Evolutionary conservation across 2,329 filamentous ascomycete species (phyloP).

Genomic region (Trichoderma koningii): DNA sequence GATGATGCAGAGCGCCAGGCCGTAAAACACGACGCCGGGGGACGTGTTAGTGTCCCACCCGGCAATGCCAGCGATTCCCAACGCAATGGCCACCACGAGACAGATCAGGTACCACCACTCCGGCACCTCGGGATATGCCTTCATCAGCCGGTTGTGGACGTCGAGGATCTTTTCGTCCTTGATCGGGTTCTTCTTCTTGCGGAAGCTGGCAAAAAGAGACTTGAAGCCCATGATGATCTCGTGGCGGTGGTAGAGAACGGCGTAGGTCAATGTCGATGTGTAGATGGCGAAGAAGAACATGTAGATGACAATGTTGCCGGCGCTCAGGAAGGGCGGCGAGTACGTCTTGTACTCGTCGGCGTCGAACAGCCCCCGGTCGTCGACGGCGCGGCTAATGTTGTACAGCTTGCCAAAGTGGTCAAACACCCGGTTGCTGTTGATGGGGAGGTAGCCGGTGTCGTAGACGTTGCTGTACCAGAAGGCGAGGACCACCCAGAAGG

Average conservation of each 20-base stretch:
- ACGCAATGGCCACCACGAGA: conserved; percentile 47
- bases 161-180: conserved; percentile 46
- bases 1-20: conserved; percentile 51
- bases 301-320: conserved; percentile 55
- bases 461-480: conserved; percentile 63
- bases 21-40: conserved; percentile 54
- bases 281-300: conserved; percentile 59
- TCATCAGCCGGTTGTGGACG: conserved; percentile 53
- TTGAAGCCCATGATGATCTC: conserved; percentile 54
- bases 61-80: conserved; percentile 51
- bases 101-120: conserved; percentile 57
- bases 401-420: conserved; percentile 53
- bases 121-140: conserved; percentile 50
- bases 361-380: conserved; percentile 50
- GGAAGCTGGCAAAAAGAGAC: conserved; percentile 49
- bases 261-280: conserved; percentile 54
- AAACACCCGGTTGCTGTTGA: conserved; percentile 55
- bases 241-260: conserved; percentile 53
- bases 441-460: conserved; percentile 57
- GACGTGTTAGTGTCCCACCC: conserved; percentile 55
- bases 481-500: conserved; percentile 56
- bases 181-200: conserved; percentile 39
- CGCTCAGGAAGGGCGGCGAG: conserved; percentile 54
- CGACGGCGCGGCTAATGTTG: conserved; percentile 48
- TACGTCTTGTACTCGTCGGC: conserved; percentile 50